A percentile compares a stretch with the other conserved stretches of the same genome.
phyloP scores from a whole-genome alignment of 2,329 filamentous ascomycete genomes.

The Diaporthe sp. region DNA sequence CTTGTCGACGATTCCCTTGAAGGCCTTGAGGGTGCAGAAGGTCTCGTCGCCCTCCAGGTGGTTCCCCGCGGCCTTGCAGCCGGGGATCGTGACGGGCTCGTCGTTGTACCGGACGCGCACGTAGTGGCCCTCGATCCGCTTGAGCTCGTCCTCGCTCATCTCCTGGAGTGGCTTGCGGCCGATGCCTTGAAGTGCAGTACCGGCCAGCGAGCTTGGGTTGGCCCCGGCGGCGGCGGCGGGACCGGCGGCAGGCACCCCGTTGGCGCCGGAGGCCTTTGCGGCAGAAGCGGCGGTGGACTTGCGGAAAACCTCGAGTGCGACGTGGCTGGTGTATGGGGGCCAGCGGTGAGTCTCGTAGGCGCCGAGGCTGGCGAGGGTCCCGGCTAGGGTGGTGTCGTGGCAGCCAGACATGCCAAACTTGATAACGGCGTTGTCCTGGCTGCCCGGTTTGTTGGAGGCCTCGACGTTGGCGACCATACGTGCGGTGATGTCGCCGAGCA shows the following conservation, averaged over 20 bases:
- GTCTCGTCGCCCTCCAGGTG: slow-evolving; percentile 89
- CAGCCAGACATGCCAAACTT: slow-evolving; percentile 87
- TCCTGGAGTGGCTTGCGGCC: slow-evolving; percentile 71
- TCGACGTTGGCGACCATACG: slow-evolving; percentile 80
- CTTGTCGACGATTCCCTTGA: slow-evolving; percentile 93
- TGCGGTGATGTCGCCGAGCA: slow-evolving; percentile 86
- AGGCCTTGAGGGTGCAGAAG: slow-evolving; percentile 92
- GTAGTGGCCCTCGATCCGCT: slow-evolving; percentile 80
- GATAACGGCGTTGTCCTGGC: slow-evolving; percentile 62
- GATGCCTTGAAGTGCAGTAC: slow-evolving; percentile 61
- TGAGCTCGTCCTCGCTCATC: slow-evolving; percentile 69
- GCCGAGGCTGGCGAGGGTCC: slow-evolving; percentile 81
- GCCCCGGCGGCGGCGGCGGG: slow-evolving; percentile 32
- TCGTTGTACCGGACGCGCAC: slow-evolving; percentile 96
- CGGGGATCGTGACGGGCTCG: slow-evolving; percentile 82
- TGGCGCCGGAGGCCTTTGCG: background rate
- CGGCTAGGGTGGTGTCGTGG: slow-evolving; percentile 93
- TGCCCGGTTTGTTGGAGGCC: slow-evolving; percentile 66
- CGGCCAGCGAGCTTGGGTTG: slow-evolving; percentile 46
- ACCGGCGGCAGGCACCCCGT: background rate
- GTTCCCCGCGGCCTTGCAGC: slow-evolving; percentile 81
- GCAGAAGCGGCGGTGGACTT: slow-evolving; percentile 52
- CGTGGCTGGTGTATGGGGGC: slow-evolving; percentile 94
- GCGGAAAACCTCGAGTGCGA: slow-evolving; percentile 91
- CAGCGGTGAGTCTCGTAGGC: slow-evolving; percentile 81